These are phyloP conservation scores for Coniochaeta ligniaria DNA, from an alignment of 2,329 filamentous ascomycete species.

Conservation along the genomic window DNA sequence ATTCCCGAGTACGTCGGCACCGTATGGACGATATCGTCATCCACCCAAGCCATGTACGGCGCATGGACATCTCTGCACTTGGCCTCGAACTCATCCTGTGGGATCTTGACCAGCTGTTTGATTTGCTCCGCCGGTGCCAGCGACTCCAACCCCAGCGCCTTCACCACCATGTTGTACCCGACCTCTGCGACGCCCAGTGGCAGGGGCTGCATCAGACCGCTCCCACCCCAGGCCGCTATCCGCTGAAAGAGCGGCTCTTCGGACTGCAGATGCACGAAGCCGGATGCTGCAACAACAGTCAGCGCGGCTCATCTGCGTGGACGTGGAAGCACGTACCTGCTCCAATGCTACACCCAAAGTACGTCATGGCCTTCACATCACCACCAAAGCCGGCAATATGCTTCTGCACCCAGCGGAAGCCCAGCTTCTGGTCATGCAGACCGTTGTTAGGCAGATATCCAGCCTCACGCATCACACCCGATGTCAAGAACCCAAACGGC, in stretches of 20 bases:
- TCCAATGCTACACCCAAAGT: constrained; percentile 40
- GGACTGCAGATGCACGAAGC: constrained; percentile 3
- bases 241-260: not conserved
- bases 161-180: not conserved
- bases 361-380: constrained; percentile 21
- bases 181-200: not conserved
- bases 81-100: constrained; percentile 1
- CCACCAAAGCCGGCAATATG: constrained; percentile 26
- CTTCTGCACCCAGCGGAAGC: constrained; percentile 23
- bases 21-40: constrained; percentile 1
- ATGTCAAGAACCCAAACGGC: constrained; percentile 37
- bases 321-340: constrained; percentile 24
- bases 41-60: constrained; percentile 1
- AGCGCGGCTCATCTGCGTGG: not conserved
- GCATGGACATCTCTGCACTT: not conserved
- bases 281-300: not conserved
- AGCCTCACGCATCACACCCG: constrained; percentile 34
- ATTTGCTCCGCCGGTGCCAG: not conserved
- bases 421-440: constrained; percentile 28
- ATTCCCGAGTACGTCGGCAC: not conserved
- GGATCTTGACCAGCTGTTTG: not conserved
- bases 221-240: constrained; percentile 2
- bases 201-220: constrained; percentile 3
- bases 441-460: constrained; percentile 37
- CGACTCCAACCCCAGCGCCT: not conserved